A percentile compares a stretch with the other conserved stretches of the same genome.
Conservation (phyloP, 208 protist species). For the Trypanosoma vivax region DNA sequence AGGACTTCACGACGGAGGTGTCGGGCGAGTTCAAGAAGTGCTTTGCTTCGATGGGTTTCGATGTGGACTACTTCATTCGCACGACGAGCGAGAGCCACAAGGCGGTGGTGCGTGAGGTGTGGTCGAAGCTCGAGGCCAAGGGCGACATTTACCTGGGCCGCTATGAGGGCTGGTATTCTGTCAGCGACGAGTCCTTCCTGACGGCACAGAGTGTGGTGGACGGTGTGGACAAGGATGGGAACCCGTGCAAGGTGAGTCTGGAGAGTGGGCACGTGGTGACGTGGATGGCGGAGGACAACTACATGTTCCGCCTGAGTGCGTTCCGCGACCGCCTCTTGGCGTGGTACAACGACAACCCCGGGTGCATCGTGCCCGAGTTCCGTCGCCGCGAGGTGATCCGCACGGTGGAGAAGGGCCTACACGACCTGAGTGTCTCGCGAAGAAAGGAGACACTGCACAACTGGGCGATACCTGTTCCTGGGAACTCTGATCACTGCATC, state of each 20-base stretch:
- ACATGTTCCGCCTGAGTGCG: conserved; percentile 95
- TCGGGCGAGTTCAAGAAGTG: conserved; percentile 88
- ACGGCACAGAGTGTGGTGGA: conserved; percentile 72
- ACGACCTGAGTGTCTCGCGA: conserved; percentile 96
- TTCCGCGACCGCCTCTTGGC: conserved; percentile 85
- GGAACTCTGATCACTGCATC: conserved; percentile 92
- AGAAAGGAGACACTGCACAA: conserved; percentile 69
- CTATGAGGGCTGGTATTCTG: conserved; percentile 98
- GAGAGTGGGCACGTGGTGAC: conserved; percentile 90
- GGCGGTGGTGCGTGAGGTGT: conserved; percentile 72
- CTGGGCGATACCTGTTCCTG: conserved; percentile 98
- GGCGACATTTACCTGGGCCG: conserved; percentile 96
- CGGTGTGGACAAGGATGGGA: conserved; percentile 79
- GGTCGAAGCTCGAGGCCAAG: conserved; percentile 80
- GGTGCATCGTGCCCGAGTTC: conserved; percentile 88
- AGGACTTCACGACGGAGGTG: conserved; percentile 89
- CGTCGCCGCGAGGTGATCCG: conserved; percentile 90
- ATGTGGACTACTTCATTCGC: conserved; percentile 94
- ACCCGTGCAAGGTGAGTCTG: conserved; percentile 87
- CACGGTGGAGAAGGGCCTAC: conserved; percentile 76
- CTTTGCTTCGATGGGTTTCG: conserved; percentile 85
- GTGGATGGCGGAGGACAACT: conserved; percentile 97
- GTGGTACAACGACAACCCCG: conserved; percentile 75
- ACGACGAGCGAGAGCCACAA: conserved; percentile 92
- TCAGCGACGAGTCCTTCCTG: conserved; percentile 96